Evolutionary conservation across 2,329 filamentous ascomycete species (phyloP).

Genomic region (Ophiostoma australiae): DNA sequence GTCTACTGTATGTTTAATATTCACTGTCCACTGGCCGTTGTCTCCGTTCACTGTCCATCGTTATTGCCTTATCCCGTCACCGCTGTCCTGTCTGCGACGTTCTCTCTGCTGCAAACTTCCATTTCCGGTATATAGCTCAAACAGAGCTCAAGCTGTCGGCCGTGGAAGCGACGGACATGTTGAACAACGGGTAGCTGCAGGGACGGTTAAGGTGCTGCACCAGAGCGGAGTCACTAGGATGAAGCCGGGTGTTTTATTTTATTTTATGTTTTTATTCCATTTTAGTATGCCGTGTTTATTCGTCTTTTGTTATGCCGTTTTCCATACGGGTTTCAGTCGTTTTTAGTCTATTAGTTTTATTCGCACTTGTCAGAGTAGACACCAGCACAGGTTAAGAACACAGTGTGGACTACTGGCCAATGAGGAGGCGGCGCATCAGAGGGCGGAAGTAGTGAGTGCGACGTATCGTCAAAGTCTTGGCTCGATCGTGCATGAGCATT

Average conservation of each 20-base stretch:
- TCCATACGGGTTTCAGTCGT: neutral
- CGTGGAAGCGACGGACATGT: slow-evolving; percentile 5
- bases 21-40: neutral
- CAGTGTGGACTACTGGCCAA: neutral
- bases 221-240: slow-evolving; percentile 12
- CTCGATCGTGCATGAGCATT: slow-evolving; percentile 9
- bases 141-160: neutral
- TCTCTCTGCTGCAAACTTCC: neutral
- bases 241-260: neutral
- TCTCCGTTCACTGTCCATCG: neutral
- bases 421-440: neutral
- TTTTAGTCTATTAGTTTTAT: neutral
- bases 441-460: neutral
- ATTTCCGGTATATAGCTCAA: slow-evolving; percentile 13
- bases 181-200: slow-evolving; percentile 15
- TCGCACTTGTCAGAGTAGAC: neutral
- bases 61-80: no score
- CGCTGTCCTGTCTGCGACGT: no score
- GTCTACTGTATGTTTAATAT: neutral
- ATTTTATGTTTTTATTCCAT: neutral
- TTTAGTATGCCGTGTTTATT: neutral
- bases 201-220: neutral
- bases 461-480: slow-evolving; percentile 15
- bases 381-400: neutral
- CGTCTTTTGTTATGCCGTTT: neutral